Evolutionary conservation across 305 asterid species (phyloP), one percentile per base, ranked within the genome.

Genomic region (Fraxinus nigra): DNA sequence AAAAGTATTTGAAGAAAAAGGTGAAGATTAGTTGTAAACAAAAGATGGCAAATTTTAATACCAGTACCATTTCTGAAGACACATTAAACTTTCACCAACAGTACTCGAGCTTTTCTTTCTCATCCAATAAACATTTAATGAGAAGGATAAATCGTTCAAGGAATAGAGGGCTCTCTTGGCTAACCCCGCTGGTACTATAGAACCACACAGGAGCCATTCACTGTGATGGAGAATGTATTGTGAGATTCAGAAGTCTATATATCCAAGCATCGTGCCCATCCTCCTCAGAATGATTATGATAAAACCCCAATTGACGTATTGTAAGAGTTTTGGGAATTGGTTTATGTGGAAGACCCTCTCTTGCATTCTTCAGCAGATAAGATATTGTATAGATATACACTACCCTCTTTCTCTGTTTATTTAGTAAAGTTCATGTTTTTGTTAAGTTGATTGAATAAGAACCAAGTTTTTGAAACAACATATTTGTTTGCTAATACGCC

Each of bases 21-120:
- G 75, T 78, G 73, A 72, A 59, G 11, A 30, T 59, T 34, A 63
- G 16, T 77, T 48, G 13, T 34, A 78, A 78, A 78, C 16, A 63
- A 63, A 30, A 61, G 13, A 20, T 67, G 35, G 59, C n/a, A 32
- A 54, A 32, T n/a, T 54, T 54, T 32, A 33, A 11, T 51, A 20
- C 40, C 72, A 18, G 20, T 54, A 77, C 80, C 63, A 77, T 51
- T 51, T 28, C 30, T 77, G 24, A 20, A 54, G 54, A 26, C 48
- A 32, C 72, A 24, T 11, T 10, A 54, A n/a, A 51, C 40, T 46
- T 2, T 65, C 30, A 30, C 30, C 0, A n/a, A 18, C 54, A 56
- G 73, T 8, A 33, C 40, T 61, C 2, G 38, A 59, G 13, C 69
- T 20, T 18, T 18, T 59, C 30, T 59, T 59, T 24, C 16, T 56